Evolutionary conservation across 1,139 yeast genomes (phyloP).

Genomic region (Schwanniomyces etchellsii): DNA sequence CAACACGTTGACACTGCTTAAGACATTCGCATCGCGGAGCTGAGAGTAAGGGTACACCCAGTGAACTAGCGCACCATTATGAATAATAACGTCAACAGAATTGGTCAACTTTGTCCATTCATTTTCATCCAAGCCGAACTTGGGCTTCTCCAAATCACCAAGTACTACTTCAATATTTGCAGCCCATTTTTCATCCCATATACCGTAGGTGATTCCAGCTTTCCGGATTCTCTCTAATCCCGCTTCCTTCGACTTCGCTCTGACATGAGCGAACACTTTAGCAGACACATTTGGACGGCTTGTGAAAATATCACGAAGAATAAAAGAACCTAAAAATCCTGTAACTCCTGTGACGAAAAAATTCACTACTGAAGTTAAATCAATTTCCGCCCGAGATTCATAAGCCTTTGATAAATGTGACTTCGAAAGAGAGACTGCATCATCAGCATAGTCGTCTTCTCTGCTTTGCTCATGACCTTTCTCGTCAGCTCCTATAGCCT

Average conservation of each 20-base stretch:
- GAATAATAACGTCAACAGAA: constrained; percentile 75
- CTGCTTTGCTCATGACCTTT: constrained; percentile 11
- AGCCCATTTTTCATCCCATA: constrained; percentile 67
- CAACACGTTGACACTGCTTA: constrained; percentile 81
- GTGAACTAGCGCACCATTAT: constrained; percentile 97
- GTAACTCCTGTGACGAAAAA: constrained; percentile 94
- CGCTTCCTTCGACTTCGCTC: constrained; percentile 64
- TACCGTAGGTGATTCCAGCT: constrained; percentile 81
- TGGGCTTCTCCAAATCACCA: constrained; percentile 70
- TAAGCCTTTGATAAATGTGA: constrained; percentile 38
- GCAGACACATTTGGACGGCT: constrained; percentile 36
- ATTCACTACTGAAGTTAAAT: constrained; percentile 38
- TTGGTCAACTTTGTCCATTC: constrained; percentile 56
- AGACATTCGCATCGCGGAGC: constrained; percentile 88
- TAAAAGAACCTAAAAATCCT: constrained; percentile 91
- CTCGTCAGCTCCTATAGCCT: constrained; percentile 30
- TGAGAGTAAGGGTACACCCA: constrained; percentile 96
- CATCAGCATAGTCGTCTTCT: constrained; percentile 56
- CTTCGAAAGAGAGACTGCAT: constrained; percentile 57
- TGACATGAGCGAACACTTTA: constrained; percentile 79
- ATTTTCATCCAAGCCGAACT: constrained; percentile 61
- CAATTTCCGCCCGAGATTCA: constrained; percentile 23
- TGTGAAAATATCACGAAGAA: constrained; percentile 67
- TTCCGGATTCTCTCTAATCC: constrained; percentile 74
- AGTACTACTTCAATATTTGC: constrained; percentile 62